Base-by-base conservation (phyloP, 2,329 filamentous ascomycete genomes). In the Trichothecium sympodiale region DNA sequence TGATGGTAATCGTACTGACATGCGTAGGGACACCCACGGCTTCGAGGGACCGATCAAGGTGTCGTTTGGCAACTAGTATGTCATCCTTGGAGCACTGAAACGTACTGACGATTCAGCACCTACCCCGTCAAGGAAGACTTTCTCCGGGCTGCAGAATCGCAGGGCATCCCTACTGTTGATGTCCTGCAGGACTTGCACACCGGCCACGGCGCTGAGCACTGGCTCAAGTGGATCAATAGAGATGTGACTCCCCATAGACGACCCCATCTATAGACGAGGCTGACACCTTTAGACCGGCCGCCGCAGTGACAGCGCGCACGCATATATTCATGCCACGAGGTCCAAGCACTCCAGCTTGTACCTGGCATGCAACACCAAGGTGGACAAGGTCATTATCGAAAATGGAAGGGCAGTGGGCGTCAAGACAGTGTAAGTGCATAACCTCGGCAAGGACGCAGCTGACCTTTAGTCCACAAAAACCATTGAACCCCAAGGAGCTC, bases 41-140 rank as follows among this genome's bases (percentile, higher is more conserved):
- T 84, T 79, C 38, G 80, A 85, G 25, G 83, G 83, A 0, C 83
- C 83, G 0, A 86, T 87, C 62, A 86, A 86, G 59, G 81, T 86
- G 28, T 86, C 80, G 0, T 87, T 87, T 43, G 80, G 80, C 37
- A 85, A 85, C 57, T 81, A 85, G 36, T 38, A 34, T 23, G 36
- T 4, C 25, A 49, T 43, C 36, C 26, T 20, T 7, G 8, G n/a
- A 6, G 15, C 14, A 18, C 17, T 25, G 10, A 30, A 16, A 12
- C 30, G 31, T 15, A 27, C 29, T 28, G 14, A 51, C 35, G 5
- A 4, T 64, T 6, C 20, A 38, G 36, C 57, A 83, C 78, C 4
- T 88, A 88, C 46, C 83, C 83, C 2, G 77, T 88, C 57, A 85
- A 82, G 68, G 78, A 87, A 35, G 83, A 89, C 56, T 87, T 87